Percentiles rank a stretch among this genome's conserved stretches.
phyloP scores from a whole-genome alignment of 2,329 filamentous ascomycete species.

The Samsoniella hepiali region DNA sequence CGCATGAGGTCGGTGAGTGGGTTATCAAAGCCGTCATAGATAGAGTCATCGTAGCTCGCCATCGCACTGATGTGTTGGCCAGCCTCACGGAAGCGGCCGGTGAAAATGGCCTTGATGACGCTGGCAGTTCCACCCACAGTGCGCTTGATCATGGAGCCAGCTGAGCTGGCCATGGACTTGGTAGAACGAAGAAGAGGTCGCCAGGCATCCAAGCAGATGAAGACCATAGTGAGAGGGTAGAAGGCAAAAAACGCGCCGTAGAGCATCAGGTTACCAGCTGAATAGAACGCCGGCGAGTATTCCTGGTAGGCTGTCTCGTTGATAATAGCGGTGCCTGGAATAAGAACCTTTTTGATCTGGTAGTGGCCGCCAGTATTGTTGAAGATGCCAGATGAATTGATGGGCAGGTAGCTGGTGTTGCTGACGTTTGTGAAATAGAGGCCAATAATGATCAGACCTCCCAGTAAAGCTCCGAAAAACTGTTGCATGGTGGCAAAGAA shows the following conservation, averaged over 20 bases:
- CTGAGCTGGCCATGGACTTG: slow-evolving; percentile 1
- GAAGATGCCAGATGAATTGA: slow-evolving; percentile 47
- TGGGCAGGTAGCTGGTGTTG: slow-evolving; percentile 44
- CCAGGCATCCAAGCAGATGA: slow-evolving; percentile 35
- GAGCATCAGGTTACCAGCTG: slow-evolving; percentile 31
- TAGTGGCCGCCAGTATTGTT: slow-evolving; percentile 42
- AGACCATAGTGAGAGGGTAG: slow-evolving; percentile 35
- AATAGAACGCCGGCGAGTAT: slow-evolving; percentile 34
- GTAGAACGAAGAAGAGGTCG: slow-evolving; percentile 10
- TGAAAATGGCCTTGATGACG: slow-evolving; percentile 26
- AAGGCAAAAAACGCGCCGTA: slow-evolving; percentile 33
- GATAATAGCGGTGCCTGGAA: slow-evolving; percentile 28
- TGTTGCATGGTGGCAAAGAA: slow-evolving; percentile 14
- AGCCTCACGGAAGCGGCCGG: slow-evolving; percentile 34
- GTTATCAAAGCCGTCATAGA: slow-evolving; percentile 42
- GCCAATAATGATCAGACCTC: slow-evolving; percentile 14
- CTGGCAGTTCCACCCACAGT: slow-evolving; percentile 23
- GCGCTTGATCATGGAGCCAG: background rate
- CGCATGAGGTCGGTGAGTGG: slow-evolving; percentile 42
- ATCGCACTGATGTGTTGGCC: slow-evolving; percentile 34
- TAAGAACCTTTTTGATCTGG: slow-evolving; percentile 43
- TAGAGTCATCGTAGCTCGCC: slow-evolving; percentile 35
- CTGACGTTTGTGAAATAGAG: slow-evolving; percentile 35
- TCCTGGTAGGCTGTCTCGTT: slow-evolving; percentile 35
- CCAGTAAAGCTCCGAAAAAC: slow-evolving; percentile 1